Conservation (phyloP, 176 grass and related monocot species). For the Lolium perenne region DNA sequence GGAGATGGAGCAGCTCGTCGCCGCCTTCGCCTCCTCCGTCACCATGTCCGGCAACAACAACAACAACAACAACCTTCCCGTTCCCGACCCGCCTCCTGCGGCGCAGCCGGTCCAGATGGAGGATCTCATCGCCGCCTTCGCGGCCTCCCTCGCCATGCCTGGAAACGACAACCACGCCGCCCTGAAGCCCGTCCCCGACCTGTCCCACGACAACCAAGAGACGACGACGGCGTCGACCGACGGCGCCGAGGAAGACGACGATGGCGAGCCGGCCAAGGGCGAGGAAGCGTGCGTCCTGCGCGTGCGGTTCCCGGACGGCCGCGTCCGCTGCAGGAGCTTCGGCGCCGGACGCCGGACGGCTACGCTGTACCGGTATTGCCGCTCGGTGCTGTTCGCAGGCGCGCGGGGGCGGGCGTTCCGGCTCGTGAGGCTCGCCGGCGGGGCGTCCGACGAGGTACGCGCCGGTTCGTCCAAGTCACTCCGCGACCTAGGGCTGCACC, state of each 20-base stretch:
- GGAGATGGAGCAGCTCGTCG: conserved; percentile 30
- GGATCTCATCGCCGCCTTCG: neutral
- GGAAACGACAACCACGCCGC: neutral
- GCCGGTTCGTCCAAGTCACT: neutral
- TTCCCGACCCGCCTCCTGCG: neutral
- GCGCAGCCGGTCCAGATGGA: neutral
- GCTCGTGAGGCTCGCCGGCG: conserved; percentile 18
- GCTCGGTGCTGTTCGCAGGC: neutral
- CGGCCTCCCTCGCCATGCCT: neutral
- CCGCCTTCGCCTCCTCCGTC: neutral
- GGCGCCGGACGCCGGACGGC: neutral
- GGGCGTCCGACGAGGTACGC: conserved; percentile 9
- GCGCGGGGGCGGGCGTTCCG: neutral
- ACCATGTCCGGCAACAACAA: conserved; percentile 3
- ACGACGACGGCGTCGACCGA: neutral
- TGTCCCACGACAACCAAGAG: neutral
- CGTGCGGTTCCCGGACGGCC: conserved; percentile 14
- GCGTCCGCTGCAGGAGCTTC: neutral
- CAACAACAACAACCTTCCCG: too few relatives aligned
- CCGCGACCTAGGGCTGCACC: neutral
- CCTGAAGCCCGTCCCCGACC: neutral
- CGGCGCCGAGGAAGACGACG: neutral
- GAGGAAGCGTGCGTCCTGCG: conserved; percentile 22
- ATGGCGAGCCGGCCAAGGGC: neutral
- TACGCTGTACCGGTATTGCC: conserved; percentile 25